These are phyloP conservation scores for Salix brachista DNA, from an alignment of 345 rosid genomes.

Conservation along the genomic window DNA sequence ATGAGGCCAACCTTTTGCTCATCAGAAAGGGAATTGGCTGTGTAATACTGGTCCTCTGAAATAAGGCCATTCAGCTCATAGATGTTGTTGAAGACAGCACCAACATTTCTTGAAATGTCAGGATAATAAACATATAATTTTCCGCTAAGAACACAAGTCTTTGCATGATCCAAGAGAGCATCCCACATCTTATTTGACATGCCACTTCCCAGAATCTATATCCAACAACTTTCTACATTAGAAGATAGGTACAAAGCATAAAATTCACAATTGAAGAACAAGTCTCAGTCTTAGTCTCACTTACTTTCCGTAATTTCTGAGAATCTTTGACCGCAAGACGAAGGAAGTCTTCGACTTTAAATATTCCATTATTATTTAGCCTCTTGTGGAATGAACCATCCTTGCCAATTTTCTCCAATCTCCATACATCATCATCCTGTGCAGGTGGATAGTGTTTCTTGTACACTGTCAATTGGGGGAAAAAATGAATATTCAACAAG, in stretches of 20 bases:
- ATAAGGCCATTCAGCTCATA: conserved; percentile 81
- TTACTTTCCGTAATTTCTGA: conserved; percentile 69
- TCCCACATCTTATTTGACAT: conserved; percentile 99
- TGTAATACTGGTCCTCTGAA: conserved; percentile 72
- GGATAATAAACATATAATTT: conserved; percentile 81
- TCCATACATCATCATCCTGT: conserved; percentile 83
- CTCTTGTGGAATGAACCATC: conserved; percentile 98
- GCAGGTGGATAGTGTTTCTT: conserved; percentile 98
- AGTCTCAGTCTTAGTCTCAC: conserved; percentile 25
- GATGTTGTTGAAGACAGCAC: conserved; percentile 80
- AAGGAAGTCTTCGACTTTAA: conserved; percentile 75
- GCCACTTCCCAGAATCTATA: conserved; percentile 95
- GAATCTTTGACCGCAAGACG: conserved; percentile 70
- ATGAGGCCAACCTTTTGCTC: conserved; percentile 69
- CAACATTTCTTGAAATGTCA: conserved; percentile 74
- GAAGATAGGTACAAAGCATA: conserved; percentile 9
- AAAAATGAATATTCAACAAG: neutral
- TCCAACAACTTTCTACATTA: conserved; percentile 21
- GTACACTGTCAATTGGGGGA: conserved; percentile 58
- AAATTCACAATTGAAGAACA: conserved; percentile 16
- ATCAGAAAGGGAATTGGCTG: conserved; percentile 79
- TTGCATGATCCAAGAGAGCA: conserved; percentile 87
- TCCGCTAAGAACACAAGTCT: conserved; percentile 82
- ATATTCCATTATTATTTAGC: conserved; percentile 45
- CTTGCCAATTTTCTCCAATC: conserved; percentile 97